Base-by-base conservation (phyloP, 805 yeast species). In the Aciculoconidium aculeatum region DNA sequence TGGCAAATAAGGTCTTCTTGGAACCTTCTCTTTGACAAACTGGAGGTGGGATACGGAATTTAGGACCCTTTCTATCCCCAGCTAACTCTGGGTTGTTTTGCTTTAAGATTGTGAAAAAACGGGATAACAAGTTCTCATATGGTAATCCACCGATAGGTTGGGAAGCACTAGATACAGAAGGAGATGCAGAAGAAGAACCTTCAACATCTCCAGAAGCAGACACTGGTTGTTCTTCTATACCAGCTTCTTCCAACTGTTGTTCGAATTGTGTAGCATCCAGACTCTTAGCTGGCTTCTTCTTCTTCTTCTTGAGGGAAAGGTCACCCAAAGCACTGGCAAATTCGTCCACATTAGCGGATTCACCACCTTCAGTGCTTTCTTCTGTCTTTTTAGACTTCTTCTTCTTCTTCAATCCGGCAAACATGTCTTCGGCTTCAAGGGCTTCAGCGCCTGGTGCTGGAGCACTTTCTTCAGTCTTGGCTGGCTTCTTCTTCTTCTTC, bases 1-100 rank as follows among this genome's bases (percentile, higher is more conserved):
- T 92, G 42, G 96, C 87, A 56, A 92, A 92, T 51, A 88, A 76
- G 10, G 98, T 87, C 75, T 88, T 92, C 67, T 92, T 92, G 54
- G 77, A 77, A 61, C 98, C 97, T 67, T 92, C 99, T 69, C 98
- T 87, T 60, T 80, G 81, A 59, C 94, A 92, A 42, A 81, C 72
- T 39, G 99, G 99, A 23, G 97, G 97, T 29, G 98, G 98, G 50
- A 92, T 87, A 72, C 90, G 82, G 65, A 88, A 81, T 64, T 90
- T 88, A 31, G 86, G 77, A 23, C 94, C 90, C 17, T 84, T 71
- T 61, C 94, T 79, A 56, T 90, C 97, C 55, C 96, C 96, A 25
- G 97, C 98, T 51, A 92, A 75, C 61, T 92, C 98, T 39, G 99
- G 99, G 67, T 92, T 92, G 65, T 90, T 90, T 40, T 85, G 80